Evolutionary conservation across 2,329 filamentous ascomycete genomes (phyloP).

Genomic region (Grosmannia clavigera): DNA sequence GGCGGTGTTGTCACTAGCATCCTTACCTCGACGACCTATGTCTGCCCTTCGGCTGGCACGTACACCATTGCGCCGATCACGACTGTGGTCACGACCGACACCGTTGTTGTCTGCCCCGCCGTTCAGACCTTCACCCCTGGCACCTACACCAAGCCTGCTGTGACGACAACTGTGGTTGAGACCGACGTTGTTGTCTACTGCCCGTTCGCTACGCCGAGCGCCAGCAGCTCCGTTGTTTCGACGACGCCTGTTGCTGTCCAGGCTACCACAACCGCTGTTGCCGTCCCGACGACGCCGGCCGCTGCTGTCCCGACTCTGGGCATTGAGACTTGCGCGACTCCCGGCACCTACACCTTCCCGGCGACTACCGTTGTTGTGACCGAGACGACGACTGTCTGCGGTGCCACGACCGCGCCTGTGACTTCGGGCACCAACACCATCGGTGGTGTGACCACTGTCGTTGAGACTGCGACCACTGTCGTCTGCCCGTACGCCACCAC

Average conservation of each 20-base stretch:
- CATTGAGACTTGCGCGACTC: slow-evolving; percentile 44
- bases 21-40: slow-evolving; percentile 57
- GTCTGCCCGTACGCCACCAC: slow-evolving; percentile 58
- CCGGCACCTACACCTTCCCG: slow-evolving; percentile 65
- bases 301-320: slow-evolving; percentile 33
- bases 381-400: slow-evolving; percentile 55
- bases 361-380: slow-evolving; percentile 58
- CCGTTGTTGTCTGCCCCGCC: slow-evolving; percentile 50
- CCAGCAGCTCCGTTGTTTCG: slow-evolving; percentile 2
- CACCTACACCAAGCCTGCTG: slow-evolving; percentile 58
- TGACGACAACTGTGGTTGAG: slow-evolving; percentile 55
- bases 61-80: slow-evolving; percentile 63
- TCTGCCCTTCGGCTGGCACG: slow-evolving; percentile 43
- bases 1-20: slow-evolving; percentile 51
- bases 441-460: slow-evolving; percentile 61
- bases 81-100: slow-evolving; percentile 36
- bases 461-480: slow-evolving; percentile 53
- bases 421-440: slow-evolving; percentile 54
- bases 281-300: slow-evolving; percentile 4
- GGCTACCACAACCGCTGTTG: slow-evolving; percentile 15
- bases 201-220: slow-evolving; percentile 42
- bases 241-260: slow-evolving; percentile 16
- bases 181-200: slow-evolving; percentile 58
- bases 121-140: slow-evolving; percentile 54
- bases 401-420: slow-evolving; percentile 47